A percentile compares a stretch with the other conserved stretches of the same genome.
These are phyloP conservation scores for Ustilago curta DNA, from an alignment of 1,284 basidiomycete genomes.

Conservation along the genomic window DNA sequence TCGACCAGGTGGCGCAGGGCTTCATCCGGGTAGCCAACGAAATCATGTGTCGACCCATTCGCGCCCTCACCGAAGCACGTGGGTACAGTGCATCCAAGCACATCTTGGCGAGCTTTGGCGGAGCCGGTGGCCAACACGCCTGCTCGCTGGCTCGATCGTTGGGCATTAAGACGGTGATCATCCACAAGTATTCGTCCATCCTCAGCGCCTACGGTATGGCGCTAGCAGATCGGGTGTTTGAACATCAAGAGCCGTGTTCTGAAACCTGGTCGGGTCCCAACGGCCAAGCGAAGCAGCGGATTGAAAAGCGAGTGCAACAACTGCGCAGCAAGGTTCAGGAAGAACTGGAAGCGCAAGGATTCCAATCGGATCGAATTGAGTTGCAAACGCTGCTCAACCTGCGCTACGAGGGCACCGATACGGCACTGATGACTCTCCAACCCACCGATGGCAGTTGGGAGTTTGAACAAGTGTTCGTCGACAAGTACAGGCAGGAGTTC, in stretches of 20 bases:
- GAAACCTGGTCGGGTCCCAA: conserved; percentile 72
- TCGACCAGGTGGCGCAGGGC: conserved; percentile 92
- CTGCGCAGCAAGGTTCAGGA: conserved; percentile 74
- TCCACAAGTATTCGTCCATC: conserved; percentile 87
- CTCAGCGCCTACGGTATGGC: conserved; percentile 90
- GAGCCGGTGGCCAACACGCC: conserved; percentile 90
- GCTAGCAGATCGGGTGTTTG: conserved; percentile 80
- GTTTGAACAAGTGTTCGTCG: conserved; percentile 81
- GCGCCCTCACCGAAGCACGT: conserved; percentile 88
- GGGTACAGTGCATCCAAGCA: conserved; percentile 87
- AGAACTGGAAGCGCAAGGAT: conserved; percentile 83
- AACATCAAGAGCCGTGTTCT: conserved; percentile 87
- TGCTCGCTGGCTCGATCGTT: conserved; percentile 86
- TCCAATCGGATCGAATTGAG: conserved; percentile 77
- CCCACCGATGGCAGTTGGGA: conserved; percentile 75
- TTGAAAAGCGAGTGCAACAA: conserved; percentile 69
- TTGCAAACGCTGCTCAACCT: conserved; percentile 84
- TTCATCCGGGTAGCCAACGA: conserved; percentile 68
- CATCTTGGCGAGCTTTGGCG: conserved; percentile 90
- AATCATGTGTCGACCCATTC: conserved; percentile 87
- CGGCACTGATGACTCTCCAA: conserved; percentile 86
- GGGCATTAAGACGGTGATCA: conserved; percentile 84
- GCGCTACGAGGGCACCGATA: conserved; percentile 78
- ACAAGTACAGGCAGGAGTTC: conserved; percentile 74
- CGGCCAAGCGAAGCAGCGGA: conserved; percentile 13